These are phyloP conservation scores for Closterium sp. DNA, from an alignment of 139 green algal genomes.

Conservation along the genomic window DNA sequence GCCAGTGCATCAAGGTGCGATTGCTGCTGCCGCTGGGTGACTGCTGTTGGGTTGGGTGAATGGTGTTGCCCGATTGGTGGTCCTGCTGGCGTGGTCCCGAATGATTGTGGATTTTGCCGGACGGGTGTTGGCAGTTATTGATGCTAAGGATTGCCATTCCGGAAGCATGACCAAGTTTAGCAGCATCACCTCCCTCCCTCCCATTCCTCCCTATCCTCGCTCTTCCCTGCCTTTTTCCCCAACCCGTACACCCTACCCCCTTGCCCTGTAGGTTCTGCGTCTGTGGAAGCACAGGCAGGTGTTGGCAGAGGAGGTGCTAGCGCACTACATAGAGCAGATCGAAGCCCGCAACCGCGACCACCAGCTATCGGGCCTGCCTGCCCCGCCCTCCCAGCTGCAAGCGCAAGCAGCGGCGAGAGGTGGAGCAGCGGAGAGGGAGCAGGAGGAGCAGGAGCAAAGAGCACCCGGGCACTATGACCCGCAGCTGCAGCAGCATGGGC, in stretches of 20 bases:
- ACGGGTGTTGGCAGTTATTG: no score
- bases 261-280: constrained; percentile 9
- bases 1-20: constrained; percentile 25
- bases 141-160: no score
- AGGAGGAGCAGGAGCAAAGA: neutral
- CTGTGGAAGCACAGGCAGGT: constrained; percentile 26
- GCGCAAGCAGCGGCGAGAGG: neutral
- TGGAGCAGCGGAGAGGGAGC: neutral
- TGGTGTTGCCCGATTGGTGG: neutral
- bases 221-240: neutral
- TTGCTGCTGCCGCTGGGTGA: neutral
- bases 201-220: neutral
- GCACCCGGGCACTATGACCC: neutral
- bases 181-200: no score
- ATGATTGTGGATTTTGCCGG: no score
- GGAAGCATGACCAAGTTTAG: no score
- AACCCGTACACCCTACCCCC: neutral
- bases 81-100: no score
- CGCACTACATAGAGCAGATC: constrained; percentile 25
- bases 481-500: neutral
- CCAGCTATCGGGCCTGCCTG: neutral
- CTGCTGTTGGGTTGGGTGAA: neutral
- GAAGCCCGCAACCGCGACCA: constrained; percentile 20
- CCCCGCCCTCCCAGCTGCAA: neutral
- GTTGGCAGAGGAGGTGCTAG: constrained; percentile 9